Evolutionary conservation across 768 basidiomycete genomes (phyloP).

Genomic region (Termitomyces sp.): DNA sequence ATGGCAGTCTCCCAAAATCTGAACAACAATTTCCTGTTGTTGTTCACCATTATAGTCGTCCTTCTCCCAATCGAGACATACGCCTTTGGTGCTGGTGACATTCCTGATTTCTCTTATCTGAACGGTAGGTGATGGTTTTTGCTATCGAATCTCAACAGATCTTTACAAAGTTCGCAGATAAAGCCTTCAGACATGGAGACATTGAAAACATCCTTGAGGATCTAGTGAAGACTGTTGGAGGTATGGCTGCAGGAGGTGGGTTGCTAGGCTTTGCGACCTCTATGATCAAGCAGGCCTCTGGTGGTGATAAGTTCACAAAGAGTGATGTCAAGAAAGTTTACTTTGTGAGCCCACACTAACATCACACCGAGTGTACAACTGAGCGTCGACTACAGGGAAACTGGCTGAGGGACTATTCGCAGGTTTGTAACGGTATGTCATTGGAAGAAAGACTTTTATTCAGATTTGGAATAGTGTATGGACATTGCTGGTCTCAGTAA

Average conservation of each 20-base stretch:
- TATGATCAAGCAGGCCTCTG: conserved; percentile 38
- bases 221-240: conserved; percentile 54
- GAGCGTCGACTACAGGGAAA: conserved; percentile 42
- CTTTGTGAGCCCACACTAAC: conserved; percentile 37
- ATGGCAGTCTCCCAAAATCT: conserved; percentile 27
- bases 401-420: conserved; percentile 70
- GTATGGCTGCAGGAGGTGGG: conserved; percentile 39
- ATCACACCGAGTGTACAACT: background rate
- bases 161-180: conserved; percentile 34
- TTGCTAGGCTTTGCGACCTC: conserved; percentile 50
- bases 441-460: background rate
- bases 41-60: conserved; percentile 34
- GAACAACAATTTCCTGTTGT: conserved; percentile 29
- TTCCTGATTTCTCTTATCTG: conserved; percentile 68
- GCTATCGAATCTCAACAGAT: background rate
- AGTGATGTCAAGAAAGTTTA: conserved; percentile 68
- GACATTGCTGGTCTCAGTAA: conserved; percentile 70
- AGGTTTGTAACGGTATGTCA: conserved; percentile 28
- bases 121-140: conserved; percentile 38
- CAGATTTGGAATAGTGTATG: conserved; percentile 44
- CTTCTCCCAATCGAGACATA: conserved; percentile 41
- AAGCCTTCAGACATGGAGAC: conserved; percentile 75
- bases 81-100: conserved; percentile 66
- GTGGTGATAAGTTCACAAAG: conserved; percentile 58
- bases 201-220: conserved; percentile 65